Percentiles rank a stretch among this genome's conserved stretches.
phyloP scores from a whole-genome alignment of 106 monocot genomes.

The Amphibolis antarctica region DNA sequence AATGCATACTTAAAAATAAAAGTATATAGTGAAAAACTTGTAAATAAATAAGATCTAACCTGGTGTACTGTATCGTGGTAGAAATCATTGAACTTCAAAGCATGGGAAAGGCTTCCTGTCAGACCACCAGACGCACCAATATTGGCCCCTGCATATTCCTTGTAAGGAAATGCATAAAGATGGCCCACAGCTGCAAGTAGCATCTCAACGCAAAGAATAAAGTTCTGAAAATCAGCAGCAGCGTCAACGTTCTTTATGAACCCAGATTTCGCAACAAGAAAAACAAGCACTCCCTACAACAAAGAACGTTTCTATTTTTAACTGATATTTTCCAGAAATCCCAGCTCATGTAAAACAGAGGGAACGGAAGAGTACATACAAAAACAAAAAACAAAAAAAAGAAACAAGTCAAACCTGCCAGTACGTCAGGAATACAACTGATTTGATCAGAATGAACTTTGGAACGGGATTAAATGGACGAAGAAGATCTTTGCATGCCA shows the following conservation, averaged over 20 bases:
- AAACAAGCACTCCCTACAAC: conserved; percentile 85
- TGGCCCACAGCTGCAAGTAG: conserved; percentile 82
- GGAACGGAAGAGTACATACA: neutral
- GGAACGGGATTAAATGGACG: conserved; percentile 92
- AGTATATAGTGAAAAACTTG: no score
- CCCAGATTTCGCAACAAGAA: conserved; percentile 89
- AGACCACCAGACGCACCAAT: conserved; percentile 61
- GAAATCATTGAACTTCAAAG: conserved; percentile 89
- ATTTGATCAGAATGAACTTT: conserved; percentile 91
- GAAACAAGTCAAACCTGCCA: conserved; percentile 99
- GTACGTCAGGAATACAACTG: conserved; percentile 95
- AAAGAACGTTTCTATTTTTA: neutral
- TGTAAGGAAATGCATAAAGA: conserved; percentile 88
- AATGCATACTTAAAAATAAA: no score
- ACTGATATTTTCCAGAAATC: no score
- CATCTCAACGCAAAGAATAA: conserved; percentile 91
- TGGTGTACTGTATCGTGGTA: conserved; percentile 98
- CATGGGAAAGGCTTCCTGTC: conserved; percentile 71
- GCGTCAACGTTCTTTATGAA: conserved; percentile 75
- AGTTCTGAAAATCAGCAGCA: conserved; percentile 94
- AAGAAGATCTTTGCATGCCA: conserved; percentile 89
- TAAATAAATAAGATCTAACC: no score
- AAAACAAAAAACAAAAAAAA: neutral
- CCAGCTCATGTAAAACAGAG: no score
- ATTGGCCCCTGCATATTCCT: conserved; percentile 97